Percentiles rank a stretch among this genome's conserved stretches.
Conservation (phyloP, 2,329 filamentous ascomycete genomes). For the Hirsutella thompsonii region DNA sequence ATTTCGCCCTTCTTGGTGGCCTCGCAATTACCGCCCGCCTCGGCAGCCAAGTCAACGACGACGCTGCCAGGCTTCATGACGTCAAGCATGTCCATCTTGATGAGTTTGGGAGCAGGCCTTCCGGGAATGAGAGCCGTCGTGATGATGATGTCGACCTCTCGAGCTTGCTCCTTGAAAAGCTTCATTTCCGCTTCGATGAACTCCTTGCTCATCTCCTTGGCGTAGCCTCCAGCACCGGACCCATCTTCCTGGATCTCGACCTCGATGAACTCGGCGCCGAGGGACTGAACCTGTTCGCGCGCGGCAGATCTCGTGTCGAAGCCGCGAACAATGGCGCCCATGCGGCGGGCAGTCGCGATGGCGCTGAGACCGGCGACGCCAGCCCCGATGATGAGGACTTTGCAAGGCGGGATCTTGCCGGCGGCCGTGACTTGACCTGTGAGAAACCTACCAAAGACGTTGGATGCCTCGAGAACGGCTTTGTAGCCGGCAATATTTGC, state of each 20-base stretch:
- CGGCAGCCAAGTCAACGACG: slow-evolving; percentile 76
- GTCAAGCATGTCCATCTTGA: slow-evolving; percentile 66
- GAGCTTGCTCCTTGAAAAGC: slow-evolving; percentile 75
- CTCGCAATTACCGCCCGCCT: slow-evolving; percentile 81
- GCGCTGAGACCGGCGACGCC: slow-evolving; percentile 82
- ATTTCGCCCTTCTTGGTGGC: slow-evolving; percentile 64
- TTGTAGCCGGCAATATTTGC: slow-evolving; percentile 92
- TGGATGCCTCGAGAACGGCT: slow-evolving; percentile 78
- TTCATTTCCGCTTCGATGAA: slow-evolving; percentile 92
- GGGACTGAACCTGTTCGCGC: slow-evolving; percentile 78
- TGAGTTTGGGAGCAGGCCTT: slow-evolving; percentile 68
- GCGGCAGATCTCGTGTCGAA: slow-evolving; percentile 87
- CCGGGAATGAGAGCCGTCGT: slow-evolving; percentile 88
- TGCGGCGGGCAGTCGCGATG: slow-evolving; percentile 72
- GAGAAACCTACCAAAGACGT: slow-evolving; percentile 77
- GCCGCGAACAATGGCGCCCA: slow-evolving; percentile 80
- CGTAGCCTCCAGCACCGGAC: slow-evolving; percentile 73
- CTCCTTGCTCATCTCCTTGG: slow-evolving; percentile 88
- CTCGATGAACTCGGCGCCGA: slow-evolving; percentile 83
- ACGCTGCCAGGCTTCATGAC: slow-evolving; percentile 87
- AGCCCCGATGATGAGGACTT: slow-evolving; percentile 80
- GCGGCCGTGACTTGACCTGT: slow-evolving; percentile 86
- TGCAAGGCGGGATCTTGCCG: slow-evolving; percentile 80
- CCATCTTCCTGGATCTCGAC: slow-evolving; percentile 78
- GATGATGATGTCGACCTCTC: slow-evolving; percentile 84